Conservation (phyloP, 345 rosid genomes). For the Hibiscus trionum region DNA sequence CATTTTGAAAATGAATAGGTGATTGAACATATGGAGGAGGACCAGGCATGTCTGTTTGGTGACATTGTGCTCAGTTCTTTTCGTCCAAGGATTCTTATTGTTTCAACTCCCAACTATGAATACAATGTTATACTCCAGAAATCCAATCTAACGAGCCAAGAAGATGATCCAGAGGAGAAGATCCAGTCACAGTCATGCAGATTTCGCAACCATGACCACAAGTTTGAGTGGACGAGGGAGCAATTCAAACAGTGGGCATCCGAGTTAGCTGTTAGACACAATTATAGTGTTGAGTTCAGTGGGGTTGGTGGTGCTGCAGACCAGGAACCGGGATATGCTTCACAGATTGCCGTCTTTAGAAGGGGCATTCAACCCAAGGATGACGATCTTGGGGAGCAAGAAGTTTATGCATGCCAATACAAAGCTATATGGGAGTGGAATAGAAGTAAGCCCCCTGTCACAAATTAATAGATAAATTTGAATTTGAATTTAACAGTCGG, state of each 20-base stretch:
- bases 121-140: constrained; percentile 76
- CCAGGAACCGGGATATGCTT: constrained; percentile 76
- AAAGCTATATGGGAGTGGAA: constrained; percentile 80
- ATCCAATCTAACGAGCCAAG: constrained; percentile 34
- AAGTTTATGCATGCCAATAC: constrained; percentile 24
- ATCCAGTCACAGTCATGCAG: constrained; percentile 36
- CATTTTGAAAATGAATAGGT: constrained; percentile 37
- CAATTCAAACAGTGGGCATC: constrained; percentile 75
- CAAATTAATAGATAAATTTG: background rate
- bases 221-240: constrained; percentile 93
- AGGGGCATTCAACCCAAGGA: constrained; percentile 15
- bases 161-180: constrained; percentile 51
- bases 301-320: constrained; percentile 83
- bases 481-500: background rate
- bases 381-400: constrained; percentile 6
- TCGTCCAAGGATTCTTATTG: constrained; percentile 54
- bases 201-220: constrained; percentile 94
- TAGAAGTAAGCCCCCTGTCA: constrained; percentile 9
- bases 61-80: constrained; percentile 52
- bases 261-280: constrained; percentile 44
- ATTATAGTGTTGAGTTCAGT: constrained; percentile 68
- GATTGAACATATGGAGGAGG: constrained; percentile 97
- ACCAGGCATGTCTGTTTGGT: constrained; percentile 63
- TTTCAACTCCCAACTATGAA: constrained; percentile 94
- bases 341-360: constrained; percentile 78